These are phyloP conservation scores for Cytospora piceae DNA, from an alignment of 2,329 filamentous ascomycete genomes.

Conservation along the genomic window DNA sequence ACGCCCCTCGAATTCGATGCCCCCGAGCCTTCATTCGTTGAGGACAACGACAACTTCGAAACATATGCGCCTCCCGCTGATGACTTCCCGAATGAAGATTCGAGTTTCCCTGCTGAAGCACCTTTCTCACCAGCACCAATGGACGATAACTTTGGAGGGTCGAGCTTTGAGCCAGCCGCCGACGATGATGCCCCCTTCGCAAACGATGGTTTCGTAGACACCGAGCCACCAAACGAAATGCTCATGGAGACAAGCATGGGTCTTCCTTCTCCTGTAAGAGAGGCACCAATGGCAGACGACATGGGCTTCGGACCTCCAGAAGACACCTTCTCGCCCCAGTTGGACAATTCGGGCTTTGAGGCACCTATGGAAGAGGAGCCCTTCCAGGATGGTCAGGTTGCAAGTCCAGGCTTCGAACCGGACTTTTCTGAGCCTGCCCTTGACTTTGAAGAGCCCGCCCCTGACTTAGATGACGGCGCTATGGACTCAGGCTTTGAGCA, in stretches of 20 bases:
- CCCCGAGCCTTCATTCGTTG: neutral
- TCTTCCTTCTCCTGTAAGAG: neutral
- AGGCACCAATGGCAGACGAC: neutral
- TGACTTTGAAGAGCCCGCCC: neutral
- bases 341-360: neutral
- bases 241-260: neutral
- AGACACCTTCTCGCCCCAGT: neutral
- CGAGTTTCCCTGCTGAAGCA: neutral
- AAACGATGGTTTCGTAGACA: neutral
- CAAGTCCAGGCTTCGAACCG: neutral
- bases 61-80: neutral
- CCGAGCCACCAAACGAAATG: neutral
- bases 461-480: neutral
- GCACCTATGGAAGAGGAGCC: neutral
- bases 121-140: neutral
- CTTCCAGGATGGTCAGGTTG: neutral
- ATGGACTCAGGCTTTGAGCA: neutral
- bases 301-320: neutral
- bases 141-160: neutral
- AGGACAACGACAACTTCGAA: neutral
- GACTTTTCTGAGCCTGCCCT: neutral
- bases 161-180: neutral
- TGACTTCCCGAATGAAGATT: neutral
- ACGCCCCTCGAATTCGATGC: neutral
- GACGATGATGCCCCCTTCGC: neutral